phyloP scores from a whole-genome alignment of 495 filamentous ascomycete genomes.

The Xylaria flabelliformis region DNA sequence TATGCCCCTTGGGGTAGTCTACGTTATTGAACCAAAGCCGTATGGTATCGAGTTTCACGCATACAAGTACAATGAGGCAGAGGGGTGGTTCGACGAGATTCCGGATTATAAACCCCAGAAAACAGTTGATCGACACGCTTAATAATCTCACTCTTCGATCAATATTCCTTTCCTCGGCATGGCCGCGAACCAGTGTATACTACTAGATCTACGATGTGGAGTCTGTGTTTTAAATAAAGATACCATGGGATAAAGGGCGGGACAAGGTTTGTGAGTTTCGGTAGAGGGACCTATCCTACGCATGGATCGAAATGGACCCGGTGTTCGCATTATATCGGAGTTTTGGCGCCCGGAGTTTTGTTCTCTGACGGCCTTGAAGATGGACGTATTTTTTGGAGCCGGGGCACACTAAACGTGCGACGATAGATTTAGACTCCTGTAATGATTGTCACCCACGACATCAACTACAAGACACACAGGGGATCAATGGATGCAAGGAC shows the following conservation, averaged over 20 bases:
- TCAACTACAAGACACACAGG: neutral
- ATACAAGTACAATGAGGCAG: conserved; percentile 80
- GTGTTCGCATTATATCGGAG: conserved; percentile 6
- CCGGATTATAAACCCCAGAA: conserved; percentile 75
- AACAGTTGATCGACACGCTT: conserved; percentile 52
- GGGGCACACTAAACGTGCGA: neutral
- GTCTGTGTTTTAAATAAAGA: conserved; percentile 26
- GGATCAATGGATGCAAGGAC: neutral
- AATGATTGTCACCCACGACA: neutral
- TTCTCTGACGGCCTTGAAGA: neutral
- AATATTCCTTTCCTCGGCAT: conserved; percentile 11
- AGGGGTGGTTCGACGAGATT: conserved; percentile 80
- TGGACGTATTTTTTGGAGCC: neutral
- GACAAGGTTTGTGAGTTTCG: conserved; percentile 11
- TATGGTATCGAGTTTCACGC: conserved; percentile 97
- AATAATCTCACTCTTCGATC: conserved; percentile 13
- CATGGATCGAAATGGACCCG: conserved; percentile 9
- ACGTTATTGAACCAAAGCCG: conserved; percentile 94
- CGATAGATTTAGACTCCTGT: neutral
- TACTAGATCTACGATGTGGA: conserved; percentile 19
- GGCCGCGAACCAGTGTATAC: conserved; percentile 20
- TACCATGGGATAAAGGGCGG: conserved; percentile 26
- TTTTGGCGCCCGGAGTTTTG: neutral
- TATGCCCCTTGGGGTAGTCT: conserved; percentile 89
- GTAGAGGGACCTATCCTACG: conserved; percentile 10